A percentile compares a stretch with the other conserved stretches of the same genome.
These are phyloP conservation scores for Chlorella sp. DNA, from an alignment of 139 green algal species.

Conservation along the genomic window DNA sequence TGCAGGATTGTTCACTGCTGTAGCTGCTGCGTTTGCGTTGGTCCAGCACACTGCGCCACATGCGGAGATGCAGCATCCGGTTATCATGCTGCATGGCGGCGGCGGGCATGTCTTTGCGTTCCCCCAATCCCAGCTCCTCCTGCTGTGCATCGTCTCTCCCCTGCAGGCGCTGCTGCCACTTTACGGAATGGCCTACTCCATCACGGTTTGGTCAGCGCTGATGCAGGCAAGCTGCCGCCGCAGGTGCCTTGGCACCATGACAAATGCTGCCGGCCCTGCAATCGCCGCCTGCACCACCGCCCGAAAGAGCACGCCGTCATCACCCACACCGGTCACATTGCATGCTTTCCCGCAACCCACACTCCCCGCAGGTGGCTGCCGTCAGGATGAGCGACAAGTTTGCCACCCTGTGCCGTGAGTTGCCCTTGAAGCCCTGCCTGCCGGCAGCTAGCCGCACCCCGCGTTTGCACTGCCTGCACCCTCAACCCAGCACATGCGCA, in stretches of 20 bases:
- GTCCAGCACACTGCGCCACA: too few species aligned
- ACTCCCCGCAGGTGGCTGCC: slow-evolving; percentile 4
- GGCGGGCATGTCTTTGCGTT: too few species aligned
- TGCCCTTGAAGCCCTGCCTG: too few species aligned
- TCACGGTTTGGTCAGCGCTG: slow-evolving; percentile 14
- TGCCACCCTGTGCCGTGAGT: slow-evolving; percentile 22
- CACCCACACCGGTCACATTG: neutral
- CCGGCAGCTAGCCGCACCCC: too few species aligned
- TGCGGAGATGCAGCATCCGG: too few species aligned
- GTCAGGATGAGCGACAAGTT: slow-evolving; percentile 9
- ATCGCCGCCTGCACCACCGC: neutral
- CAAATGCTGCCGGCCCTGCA: neutral
- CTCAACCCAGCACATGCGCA: too few species aligned
- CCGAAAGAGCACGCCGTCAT: neutral
- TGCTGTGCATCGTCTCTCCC: neutral
- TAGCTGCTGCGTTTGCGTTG: too few species aligned
- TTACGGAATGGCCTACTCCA: slow-evolving; percentile 10
- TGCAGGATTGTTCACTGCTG: too few species aligned
- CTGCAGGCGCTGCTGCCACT: slow-evolving; percentile 11
- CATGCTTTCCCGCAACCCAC: neutral
- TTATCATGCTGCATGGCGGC: too few species aligned
- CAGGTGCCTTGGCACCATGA: too few species aligned
- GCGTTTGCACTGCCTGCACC: too few species aligned
- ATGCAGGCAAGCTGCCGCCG: neutral
- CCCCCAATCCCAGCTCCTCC: neutral